Evolutionary conservation across 2,329 filamentous ascomycete species (phyloP).

Genomic region (Penicillium sp.): DNA sequence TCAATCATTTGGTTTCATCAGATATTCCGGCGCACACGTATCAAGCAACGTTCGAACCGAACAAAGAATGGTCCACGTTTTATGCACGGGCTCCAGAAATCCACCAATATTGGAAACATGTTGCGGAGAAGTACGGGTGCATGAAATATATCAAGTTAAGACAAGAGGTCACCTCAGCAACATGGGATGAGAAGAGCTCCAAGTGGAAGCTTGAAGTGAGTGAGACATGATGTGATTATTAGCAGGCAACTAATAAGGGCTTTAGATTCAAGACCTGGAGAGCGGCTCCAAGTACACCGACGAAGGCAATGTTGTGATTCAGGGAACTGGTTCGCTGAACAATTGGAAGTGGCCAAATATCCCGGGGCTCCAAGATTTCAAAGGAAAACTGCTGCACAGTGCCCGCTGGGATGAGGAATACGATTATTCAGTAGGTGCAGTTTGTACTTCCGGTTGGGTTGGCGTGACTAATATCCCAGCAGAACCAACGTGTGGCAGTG

Average conservation of each 20-base stretch:
- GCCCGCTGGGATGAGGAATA: slow-evolving; percentile 48
- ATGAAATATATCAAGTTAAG: slow-evolving; percentile 53
- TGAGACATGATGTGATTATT: background rate
- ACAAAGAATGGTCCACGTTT: slow-evolving; percentile 53
- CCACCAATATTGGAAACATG: slow-evolving; percentile 52
- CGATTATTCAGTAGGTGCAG: slow-evolving; percentile 34
- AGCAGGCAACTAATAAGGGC: background rate
- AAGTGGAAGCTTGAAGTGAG: slow-evolving; percentile 35
- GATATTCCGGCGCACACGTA: slow-evolving; percentile 55
- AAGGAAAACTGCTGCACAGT: slow-evolving; percentile 51
- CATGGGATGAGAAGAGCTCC: slow-evolving; percentile 46
- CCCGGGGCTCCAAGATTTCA: slow-evolving; percentile 51
- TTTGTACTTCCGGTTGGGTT: background rate
- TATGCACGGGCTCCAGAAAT: slow-evolving; percentile 56
- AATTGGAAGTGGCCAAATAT: slow-evolving; percentile 53
- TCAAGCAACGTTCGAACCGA: slow-evolving; percentile 57
- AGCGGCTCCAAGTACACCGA: slow-evolving; percentile 27
- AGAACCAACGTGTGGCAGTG: slow-evolving; percentile 41
- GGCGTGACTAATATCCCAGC: background rate
- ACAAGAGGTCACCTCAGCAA: slow-evolving; percentile 48
- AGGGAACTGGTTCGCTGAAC: slow-evolving; percentile 46
- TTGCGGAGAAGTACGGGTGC: slow-evolving; percentile 50
- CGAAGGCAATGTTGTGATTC: slow-evolving; percentile 41
- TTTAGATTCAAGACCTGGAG: slow-evolving; percentile 29
- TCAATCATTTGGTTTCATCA: too few species aligned